Evolutionary conservation across 768 basidiomycete genomes (phyloP), one percentile per base, ranked within the genome.

Genomic region (Panaeolus cyanescens): DNA sequence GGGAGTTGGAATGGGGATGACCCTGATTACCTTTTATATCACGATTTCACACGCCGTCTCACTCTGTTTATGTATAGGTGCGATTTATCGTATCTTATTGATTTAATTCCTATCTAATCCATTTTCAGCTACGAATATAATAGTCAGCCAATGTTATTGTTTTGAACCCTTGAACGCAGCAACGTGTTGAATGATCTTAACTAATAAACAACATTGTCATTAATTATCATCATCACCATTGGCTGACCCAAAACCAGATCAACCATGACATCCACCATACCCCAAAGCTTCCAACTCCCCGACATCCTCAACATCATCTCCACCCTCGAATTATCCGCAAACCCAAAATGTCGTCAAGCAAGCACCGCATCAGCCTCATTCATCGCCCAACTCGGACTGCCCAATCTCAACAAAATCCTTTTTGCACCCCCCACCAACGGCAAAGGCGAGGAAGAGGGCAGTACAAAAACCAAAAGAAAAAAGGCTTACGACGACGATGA

Each of bases 211-310:
- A n/a, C n/a, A n/a, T n/a, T n/a, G n/a, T n/a, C n/a, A n/a, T n/a
- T n/a, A n/a, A n/a, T n/a, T n/a, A n/a, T n/a, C n/a, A n/a, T n/a
- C n/a, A n/a, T n/a, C n/a, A n/a, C n/a, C n/a, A n/a, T n/a, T n/a
- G n/a, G n/a, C n/a, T n/a, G n/a, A n/a, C n/a, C n/a, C n/a, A n/a
- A n/a, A n/a, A n/a, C n/a, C n/a, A n/a, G n/a, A n/a, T 32, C 37
- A 32, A 34, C 28, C 22, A 3, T 42, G 5, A 39, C 59, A 19
- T 59, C 62, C 61, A 55, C 58, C 5, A 50, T 62, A 19, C 62
- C 59, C 54, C 60, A 63, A 54, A 80, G 78, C 67, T 78, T 77
- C 66, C 80, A 80, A 62, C 73, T 82, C 3, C 79, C 79, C 6
- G 79, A 81, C 62, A 69, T 81, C 1, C 68, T 79, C 1, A 60